phyloP scores from a whole-genome alignment of 192 early-diverging fungal species.

The Mortierella claussenii region DNA sequence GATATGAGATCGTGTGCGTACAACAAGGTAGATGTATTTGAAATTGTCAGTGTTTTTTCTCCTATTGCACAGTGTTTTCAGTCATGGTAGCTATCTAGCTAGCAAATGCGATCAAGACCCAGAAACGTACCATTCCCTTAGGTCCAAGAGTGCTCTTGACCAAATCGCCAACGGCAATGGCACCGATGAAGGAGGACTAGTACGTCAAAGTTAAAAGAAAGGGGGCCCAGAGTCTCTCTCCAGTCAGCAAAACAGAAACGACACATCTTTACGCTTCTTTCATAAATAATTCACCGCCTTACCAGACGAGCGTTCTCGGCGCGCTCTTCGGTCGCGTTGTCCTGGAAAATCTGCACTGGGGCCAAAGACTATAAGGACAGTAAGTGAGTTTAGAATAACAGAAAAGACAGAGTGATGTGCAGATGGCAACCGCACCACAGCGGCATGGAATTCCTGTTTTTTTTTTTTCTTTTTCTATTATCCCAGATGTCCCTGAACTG shows the following conservation, averaged over 20 bases:
- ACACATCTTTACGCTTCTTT: too few species aligned
- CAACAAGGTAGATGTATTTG: too few species aligned
- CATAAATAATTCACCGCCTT: too few species aligned
- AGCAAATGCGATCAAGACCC: too few species aligned
- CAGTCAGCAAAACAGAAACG: too few species aligned
- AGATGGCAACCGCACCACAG: not conserved
- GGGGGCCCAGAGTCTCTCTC: too few species aligned
- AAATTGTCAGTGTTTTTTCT: too few species aligned
- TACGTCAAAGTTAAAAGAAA: not conserved
- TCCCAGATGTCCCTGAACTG: too few species aligned
- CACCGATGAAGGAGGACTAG: conserved; percentile 94
- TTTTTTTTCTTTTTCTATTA: too few species aligned
- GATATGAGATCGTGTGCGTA: too few species aligned
- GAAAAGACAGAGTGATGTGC: not conserved
- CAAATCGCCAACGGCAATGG: conserved; percentile 98
- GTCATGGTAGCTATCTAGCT: too few species aligned
- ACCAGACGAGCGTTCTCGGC: conserved; percentile 98
- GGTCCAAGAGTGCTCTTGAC: conserved; percentile 98
- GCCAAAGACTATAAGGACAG: conserved; percentile 60
- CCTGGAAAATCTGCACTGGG: conserved; percentile 94
- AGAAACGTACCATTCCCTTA: conserved; percentile 89
- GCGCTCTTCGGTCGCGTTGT: conserved; percentile 94
- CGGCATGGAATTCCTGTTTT: not conserved
- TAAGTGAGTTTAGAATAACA: not conserved
- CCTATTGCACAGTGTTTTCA: too few species aligned